Percentiles rank a stretch among this genome's conserved stretches.
Conservation (phyloP, 371 early-diverging fungal genomes). For the Sporodiniella umbellata region DNA sequence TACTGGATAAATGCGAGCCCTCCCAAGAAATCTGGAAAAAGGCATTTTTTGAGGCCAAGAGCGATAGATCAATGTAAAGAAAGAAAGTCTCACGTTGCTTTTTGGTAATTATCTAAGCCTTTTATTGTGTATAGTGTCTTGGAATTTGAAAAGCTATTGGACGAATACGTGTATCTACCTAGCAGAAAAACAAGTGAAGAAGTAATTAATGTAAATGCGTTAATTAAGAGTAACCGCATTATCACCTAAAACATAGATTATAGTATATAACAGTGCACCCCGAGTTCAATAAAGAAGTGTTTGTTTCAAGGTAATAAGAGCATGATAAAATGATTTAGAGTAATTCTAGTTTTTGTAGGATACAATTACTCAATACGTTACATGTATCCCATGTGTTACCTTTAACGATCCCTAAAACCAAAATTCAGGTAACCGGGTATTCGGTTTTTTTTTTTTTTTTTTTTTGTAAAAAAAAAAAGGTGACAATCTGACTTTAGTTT, state of each 20-base stretch:
- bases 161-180: background rate
- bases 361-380: no score
- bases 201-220: background rate
- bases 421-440: no score
- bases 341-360: no score
- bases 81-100: background rate
- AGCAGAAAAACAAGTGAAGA: background rate
- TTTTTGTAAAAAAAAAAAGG: background rate
- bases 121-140: background rate
- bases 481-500: background rate
- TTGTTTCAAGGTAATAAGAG: no score
- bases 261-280: no score
- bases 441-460: no score
- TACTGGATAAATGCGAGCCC: constrained; percentile 3
- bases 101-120: background rate
- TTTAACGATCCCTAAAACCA: no score
- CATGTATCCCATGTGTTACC: no score
- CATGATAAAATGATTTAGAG: no score
- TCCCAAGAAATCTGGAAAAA: constrained; percentile 1
- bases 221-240: background rate
- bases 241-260: no score
- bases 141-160: background rate
- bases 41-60: background rate
- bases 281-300: no score
- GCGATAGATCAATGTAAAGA: background rate